Conservation (phyloP, 768 basidiomycete genomes). For the Boletus reticulatus region DNA sequence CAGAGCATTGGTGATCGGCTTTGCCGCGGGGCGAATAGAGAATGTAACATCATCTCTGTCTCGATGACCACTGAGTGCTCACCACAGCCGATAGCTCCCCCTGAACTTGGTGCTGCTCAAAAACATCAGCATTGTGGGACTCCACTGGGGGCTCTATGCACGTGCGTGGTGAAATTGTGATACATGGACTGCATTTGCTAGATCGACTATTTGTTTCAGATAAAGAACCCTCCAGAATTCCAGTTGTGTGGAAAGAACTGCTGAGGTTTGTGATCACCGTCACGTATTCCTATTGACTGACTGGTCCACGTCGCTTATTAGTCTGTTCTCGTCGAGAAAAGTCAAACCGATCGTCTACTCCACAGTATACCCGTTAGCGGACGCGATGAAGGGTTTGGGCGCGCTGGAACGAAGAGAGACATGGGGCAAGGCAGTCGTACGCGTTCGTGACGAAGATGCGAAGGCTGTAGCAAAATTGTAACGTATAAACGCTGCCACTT, state of each 20-base stretch:
- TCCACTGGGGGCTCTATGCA: constrained; percentile 84
- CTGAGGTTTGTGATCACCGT: constrained; percentile 46
- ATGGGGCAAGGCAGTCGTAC: constrained; percentile 87
- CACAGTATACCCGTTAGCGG: constrained; percentile 66
- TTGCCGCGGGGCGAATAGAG: constrained; percentile 24
- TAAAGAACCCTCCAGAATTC: constrained; percentile 63
- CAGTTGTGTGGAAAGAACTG: constrained; percentile 69
- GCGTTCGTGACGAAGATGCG: constrained; percentile 46
- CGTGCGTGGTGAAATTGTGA: constrained; percentile 41
- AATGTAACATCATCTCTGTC: constrained; percentile 6
- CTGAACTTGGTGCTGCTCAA: constrained; percentile 82
- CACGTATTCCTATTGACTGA: not conserved
- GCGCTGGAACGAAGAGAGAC: constrained; percentile 83
- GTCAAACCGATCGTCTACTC: constrained; percentile 70
- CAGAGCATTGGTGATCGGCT: constrained; percentile 89
- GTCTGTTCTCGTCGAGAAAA: constrained; percentile 65
- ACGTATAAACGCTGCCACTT: not conserved
- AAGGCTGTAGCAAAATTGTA: constrained; percentile 42
- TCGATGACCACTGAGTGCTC: not conserved
- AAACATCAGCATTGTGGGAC: constrained; percentile 78
- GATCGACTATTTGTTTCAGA: constrained; percentile 34
- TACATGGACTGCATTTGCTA: not conserved
- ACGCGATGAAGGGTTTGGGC: constrained; percentile 60
- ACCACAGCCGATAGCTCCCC: constrained; percentile 55
- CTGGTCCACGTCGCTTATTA: constrained; percentile 23